phyloP scores from a whole-genome alignment of 495 filamentous ascomycete genomes.

The Penicillium subrubescens region DNA sequence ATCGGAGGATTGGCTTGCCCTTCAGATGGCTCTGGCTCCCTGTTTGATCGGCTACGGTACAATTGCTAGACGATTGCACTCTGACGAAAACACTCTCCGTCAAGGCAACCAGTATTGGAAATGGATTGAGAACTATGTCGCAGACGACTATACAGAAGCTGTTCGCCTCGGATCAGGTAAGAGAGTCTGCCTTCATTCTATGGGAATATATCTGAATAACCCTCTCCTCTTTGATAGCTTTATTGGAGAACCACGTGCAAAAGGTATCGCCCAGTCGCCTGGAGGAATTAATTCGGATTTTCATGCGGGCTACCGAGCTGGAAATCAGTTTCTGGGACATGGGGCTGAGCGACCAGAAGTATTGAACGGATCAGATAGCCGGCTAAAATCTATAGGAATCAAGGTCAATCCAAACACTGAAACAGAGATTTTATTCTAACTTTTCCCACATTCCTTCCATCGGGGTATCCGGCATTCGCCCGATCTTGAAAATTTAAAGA shows the following conservation, averaged over 20 bases:
- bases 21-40: conserved; percentile 81
- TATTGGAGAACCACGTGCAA: conserved; percentile 70
- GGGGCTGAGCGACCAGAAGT: conserved; percentile 51
- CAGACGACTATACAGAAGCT: conserved; percentile 72
- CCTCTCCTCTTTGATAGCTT: conserved; percentile 44
- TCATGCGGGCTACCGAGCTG: conserved; percentile 87
- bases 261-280: conserved; percentile 71
- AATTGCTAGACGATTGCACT: conserved; percentile 67
- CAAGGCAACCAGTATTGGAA: conserved; percentile 81
- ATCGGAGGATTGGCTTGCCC: conserved; percentile 79
- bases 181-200: conserved; percentile 9
- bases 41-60: conserved; percentile 86
- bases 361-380: conserved; percentile 11
- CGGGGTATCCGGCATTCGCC: conserved; percentile 4
- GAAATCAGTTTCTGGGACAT: conserved; percentile 91
- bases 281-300: conserved; percentile 80
- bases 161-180: conserved; percentile 68
- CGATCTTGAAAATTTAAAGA: conserved; percentile 4
- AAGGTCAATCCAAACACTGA: neutral
- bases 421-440: neutral
- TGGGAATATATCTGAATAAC: neutral
- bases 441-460: conserved; percentile 1
- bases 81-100: conserved; percentile 53
- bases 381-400: neutral
- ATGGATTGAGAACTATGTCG: conserved; percentile 87